Conservation (phyloP, 176 grass and related monocot species). For the Chloris gayana region DNA sequence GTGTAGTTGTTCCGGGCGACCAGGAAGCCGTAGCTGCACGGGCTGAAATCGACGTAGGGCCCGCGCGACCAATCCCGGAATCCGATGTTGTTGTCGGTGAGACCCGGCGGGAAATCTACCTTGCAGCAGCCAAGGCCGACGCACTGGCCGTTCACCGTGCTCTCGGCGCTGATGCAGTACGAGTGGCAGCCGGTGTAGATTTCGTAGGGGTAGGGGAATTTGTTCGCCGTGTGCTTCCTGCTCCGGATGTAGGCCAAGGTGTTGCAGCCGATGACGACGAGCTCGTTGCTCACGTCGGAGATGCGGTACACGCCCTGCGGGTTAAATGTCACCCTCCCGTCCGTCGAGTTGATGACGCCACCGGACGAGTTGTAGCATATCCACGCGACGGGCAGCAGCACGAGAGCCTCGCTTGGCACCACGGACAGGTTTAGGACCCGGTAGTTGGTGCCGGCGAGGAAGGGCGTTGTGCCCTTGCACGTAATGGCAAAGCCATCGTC, state of each 20-base stretch:
- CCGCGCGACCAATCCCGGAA: neutral
- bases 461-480: neutral
- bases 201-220: neutral
- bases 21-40: slow-evolving; percentile 37
- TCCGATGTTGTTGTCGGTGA: neutral
- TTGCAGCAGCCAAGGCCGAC: slow-evolving; percentile 26
- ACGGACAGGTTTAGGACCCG: neutral
- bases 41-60: neutral
- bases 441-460: neutral
- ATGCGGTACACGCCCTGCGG: slow-evolving; percentile 9
- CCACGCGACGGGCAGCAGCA: slow-evolving; percentile 8
- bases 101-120: neutral
- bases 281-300: slow-evolving; percentile 11
- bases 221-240: no score
- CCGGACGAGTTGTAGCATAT: slow-evolving; percentile 7
- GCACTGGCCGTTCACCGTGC: neutral
- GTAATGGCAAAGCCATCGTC: neutral
- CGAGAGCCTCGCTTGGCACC: neutral
- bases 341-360: neutral
- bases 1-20: slow-evolving; percentile 6
- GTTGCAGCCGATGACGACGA: slow-evolving; percentile 31
- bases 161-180: neutral
- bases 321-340: neutral
- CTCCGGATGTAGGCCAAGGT: neutral
- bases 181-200: slow-evolving; percentile 26